Conservation (phyloP, 2,329 filamentous ascomycete species). For the Pseudogymnoascus sp. region DNA sequence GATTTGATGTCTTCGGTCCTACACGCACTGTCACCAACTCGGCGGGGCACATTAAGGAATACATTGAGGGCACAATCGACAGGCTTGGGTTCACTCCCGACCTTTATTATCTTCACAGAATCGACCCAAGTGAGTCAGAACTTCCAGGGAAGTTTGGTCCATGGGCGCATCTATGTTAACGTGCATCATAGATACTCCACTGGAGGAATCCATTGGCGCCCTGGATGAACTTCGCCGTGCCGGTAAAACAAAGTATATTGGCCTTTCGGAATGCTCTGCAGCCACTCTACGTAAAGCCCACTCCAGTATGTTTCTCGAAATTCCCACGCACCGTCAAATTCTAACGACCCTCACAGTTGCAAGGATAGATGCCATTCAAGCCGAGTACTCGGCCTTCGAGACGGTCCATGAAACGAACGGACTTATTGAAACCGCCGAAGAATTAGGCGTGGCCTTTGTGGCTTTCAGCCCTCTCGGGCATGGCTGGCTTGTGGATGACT, state of each 20-base stretch:
- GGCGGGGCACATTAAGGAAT: constrained; percentile 37
- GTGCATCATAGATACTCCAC: constrained; percentile 27
- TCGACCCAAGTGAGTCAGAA: constrained; percentile 22
- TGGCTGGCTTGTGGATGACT: constrained; percentile 37
- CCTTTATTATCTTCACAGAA: constrained; percentile 33
- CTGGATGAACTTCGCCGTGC: constrained; percentile 38
- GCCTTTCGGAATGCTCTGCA: constrained; percentile 39
- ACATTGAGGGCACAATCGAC: constrained; percentile 42
- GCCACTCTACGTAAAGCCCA: constrained; percentile 37
- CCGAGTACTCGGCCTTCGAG: constrained; percentile 38
- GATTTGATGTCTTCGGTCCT: background rate
- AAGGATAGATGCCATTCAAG: constrained; percentile 39
- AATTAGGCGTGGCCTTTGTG: constrained; percentile 36
- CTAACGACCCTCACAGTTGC: constrained; percentile 29
- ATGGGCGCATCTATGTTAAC: background rate
- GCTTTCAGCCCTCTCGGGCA: constrained; percentile 40
- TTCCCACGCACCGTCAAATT: background rate
- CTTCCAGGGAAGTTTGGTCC: background rate
- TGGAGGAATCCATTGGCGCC: constrained; percentile 39
- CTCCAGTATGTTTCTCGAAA: background rate
- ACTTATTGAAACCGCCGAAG: constrained; percentile 34
- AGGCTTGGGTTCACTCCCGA: constrained; percentile 33
- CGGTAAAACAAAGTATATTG: constrained; percentile 43
- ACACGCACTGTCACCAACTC: background rate
- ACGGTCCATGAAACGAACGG: constrained; percentile 33